A percentile compares a stretch with the other conserved stretches of the same genome.
These are phyloP conservation scores for Backusella westeae DNA, from an alignment of 192 early-diverging fungal genomes.

Conservation along the genomic window DNA sequence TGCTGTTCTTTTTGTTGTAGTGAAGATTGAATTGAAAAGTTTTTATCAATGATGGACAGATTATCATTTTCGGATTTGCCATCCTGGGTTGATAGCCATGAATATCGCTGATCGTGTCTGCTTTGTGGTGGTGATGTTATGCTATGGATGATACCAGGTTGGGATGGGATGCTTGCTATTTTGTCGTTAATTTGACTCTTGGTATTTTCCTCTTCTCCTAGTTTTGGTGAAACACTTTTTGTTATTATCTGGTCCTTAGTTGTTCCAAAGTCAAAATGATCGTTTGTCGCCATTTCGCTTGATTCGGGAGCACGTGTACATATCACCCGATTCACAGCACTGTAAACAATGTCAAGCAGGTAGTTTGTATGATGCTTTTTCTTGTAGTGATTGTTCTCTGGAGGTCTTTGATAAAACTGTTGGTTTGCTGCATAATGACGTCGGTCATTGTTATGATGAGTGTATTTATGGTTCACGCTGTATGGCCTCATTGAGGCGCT, in stretches of 20 bases:
- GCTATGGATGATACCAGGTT: background rate
- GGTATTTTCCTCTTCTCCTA: background rate
- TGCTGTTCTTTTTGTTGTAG: background rate
- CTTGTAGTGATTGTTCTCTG: background rate
- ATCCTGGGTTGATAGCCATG: background rate
- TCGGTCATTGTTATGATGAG: background rate
- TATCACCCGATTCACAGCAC: slow-evolving; percentile 19
- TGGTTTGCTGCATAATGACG: background rate
- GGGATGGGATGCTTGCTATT: background rate
- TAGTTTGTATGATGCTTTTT: background rate
- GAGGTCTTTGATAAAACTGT: background rate
- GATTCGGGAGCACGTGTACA: slow-evolving; percentile 18
- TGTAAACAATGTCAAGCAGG: background rate
- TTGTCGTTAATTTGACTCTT: background rate
- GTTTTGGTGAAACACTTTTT: background rate
- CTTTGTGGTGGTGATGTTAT: background rate
- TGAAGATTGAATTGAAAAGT: slow-evolving; percentile 4
- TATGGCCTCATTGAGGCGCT: slow-evolving; percentile 13
- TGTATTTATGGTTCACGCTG: slow-evolving; percentile 8
- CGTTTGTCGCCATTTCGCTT: background rate
- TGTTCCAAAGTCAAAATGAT: slow-evolving; percentile 7
- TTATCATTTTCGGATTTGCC: background rate
- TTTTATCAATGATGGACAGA: background rate
- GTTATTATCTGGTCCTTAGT: background rate
- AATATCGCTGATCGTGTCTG: background rate